Evolutionary conservation across 2,329 filamentous ascomycete species (phyloP), one percentile per base, ranked within the genome.

Genomic region (Clarireedia homoeocarpa): DNA sequence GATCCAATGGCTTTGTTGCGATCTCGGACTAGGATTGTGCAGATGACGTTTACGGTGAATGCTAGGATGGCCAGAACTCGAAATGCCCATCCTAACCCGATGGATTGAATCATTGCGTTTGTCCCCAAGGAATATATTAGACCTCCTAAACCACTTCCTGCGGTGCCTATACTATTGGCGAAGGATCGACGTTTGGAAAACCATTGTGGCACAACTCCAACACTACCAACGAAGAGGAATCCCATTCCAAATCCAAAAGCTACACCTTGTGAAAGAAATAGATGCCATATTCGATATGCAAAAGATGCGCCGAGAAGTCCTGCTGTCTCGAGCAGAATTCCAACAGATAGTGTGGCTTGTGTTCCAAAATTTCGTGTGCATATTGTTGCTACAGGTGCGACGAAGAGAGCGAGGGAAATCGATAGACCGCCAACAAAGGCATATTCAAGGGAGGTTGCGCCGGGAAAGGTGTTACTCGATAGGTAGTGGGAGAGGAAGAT

Each of bases 191-290:
- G 71, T 2, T 74, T 79, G 0, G 73, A 73, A 59, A 86, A 86
- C 82, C 82, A 86, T 61, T 84, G 81, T 0, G 82, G 77, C 0
- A 81, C 71, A 2, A 85, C 75, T 1, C 76, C 77, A 1, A 81
- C 78, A 3, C 73, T 91, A 88, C 76, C 76, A 0, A 84, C 76
- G 61, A 91, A 92, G 9, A 86, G 73, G 56, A 91, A 85, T 0
- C 88, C 88, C 78, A 92, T 85, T 3, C 88, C 88, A 23, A 85
- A 69, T n/a, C 89, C 89, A 60, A 92, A 91, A 53, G 83, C 81
- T 2, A 91, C 66, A 4, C 89, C 89, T 67, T 92, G 89, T 5
- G 78, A 81, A 0, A 92, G 77, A 56, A 91, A 84, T 0, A 94
- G 76, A 38, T 92, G 88, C 85, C 87, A 91, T 56, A 89, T 84